These are phyloP conservation scores for Trichosporon asahii DNA, from an alignment of 1,284 basidiomycete species.

Conservation along the genomic window DNA sequence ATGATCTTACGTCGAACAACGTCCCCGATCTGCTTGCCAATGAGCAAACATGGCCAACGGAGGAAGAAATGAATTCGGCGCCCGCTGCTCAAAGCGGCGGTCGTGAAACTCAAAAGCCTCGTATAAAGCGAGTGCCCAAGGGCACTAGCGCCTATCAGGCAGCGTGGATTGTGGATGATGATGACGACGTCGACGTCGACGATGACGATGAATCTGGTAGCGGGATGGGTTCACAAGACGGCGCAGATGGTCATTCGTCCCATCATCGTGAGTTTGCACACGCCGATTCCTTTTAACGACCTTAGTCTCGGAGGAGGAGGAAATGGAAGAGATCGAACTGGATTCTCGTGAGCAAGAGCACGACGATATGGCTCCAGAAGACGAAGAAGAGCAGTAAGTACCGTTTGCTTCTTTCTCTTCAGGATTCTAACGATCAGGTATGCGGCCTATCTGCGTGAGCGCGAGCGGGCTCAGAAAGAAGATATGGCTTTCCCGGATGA, in stretches of 20 bases:
- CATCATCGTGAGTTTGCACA: constrained; percentile 47
- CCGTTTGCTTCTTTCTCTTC: background rate
- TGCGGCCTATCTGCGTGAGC: constrained; percentile 63
- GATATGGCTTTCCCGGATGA: constrained; percentile 92
- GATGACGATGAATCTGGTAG: constrained; percentile 53
- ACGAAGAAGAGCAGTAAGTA: constrained; percentile 76
- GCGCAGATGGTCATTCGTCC: constrained; percentile 31
- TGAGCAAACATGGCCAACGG: constrained; percentile 98
- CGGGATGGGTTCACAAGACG: constrained; percentile 33
- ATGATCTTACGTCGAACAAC: constrained; percentile 85
- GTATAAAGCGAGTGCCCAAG: constrained; percentile 74
- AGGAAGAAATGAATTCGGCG: constrained; percentile 76
- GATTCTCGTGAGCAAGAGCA: constrained; percentile 49
- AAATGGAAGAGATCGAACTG: constrained; percentile 63
- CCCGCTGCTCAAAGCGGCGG: constrained; percentile 53
- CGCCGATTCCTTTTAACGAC: constrained; percentile 25
- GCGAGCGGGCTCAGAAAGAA: constrained; percentile 61
- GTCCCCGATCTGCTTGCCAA: constrained; percentile 83
- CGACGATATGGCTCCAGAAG: constrained; percentile 61
- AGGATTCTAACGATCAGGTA: constrained; percentile 55
- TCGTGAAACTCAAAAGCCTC: constrained; percentile 54
- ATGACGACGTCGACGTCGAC: constrained; percentile 55
- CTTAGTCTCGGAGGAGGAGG: constrained; percentile 54
- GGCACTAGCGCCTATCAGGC: constrained; percentile 92
- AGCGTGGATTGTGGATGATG: constrained; percentile 79